Conservation (phyloP, 768 basidiomycete species). For the Boletus rubescentipes region DNA sequence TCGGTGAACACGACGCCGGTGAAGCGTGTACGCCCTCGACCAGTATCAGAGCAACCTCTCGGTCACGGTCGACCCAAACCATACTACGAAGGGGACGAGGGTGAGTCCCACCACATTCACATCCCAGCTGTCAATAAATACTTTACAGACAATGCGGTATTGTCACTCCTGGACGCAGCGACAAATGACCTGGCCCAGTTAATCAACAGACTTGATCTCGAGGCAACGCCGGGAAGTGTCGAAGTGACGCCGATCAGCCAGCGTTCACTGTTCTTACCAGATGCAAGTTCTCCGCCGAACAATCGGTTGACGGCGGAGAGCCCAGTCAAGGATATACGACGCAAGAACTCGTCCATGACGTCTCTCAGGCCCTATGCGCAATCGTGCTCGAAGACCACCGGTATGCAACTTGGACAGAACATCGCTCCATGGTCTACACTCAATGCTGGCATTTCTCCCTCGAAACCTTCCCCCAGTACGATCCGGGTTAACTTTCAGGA, state of each 20-base stretch:
- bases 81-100: slow-evolving; percentile 51
- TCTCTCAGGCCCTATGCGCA: slow-evolving; percentile 54
- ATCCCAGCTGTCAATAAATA: not conserved
- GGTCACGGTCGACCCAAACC: slow-evolving; percentile 48
- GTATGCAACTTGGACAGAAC: slow-evolving; percentile 46
- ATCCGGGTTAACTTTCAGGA: slow-evolving; percentile 27
- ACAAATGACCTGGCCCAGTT: slow-evolving; percentile 78
- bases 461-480: slow-evolving; percentile 30
- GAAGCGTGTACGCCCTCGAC: slow-evolving; percentile 49
- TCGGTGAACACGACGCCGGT: slow-evolving; percentile 29
- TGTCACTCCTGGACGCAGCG: slow-evolving; percentile 74
- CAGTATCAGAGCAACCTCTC: slow-evolving; percentile 63
- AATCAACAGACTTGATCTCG: slow-evolving; percentile 77
- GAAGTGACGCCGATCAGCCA: slow-evolving; percentile 44
- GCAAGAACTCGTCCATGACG: slow-evolving; percentile 41
- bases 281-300: slow-evolving; percentile 33
- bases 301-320: slow-evolving; percentile 32
- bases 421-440: slow-evolving; percentile 65
- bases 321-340: slow-evolving; percentile 37
- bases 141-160: slow-evolving; percentile 43
- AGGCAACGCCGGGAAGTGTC: slow-evolving; percentile 67
- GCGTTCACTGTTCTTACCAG: slow-evolving; percentile 19
- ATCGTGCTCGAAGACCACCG: slow-evolving; percentile 21
- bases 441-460: slow-evolving; percentile 38
- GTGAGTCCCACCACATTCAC: slow-evolving; percentile 13